These are phyloP conservation scores for Ogataea trehaloabstinens DNA, from an alignment of 805 yeast genomes.

Conservation along the genomic window DNA sequence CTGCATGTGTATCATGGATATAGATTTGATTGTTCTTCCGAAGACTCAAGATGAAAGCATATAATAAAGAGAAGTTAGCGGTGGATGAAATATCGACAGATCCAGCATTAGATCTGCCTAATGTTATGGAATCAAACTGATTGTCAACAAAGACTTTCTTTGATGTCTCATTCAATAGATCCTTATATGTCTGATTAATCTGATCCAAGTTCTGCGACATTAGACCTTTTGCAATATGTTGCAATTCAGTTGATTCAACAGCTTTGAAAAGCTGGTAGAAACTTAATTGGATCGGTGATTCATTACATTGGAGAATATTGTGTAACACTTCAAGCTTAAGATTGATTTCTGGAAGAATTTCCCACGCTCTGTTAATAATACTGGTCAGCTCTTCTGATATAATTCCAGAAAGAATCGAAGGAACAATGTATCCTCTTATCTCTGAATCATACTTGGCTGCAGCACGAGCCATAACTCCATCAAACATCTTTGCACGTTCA, in stretches of 20 bases:
- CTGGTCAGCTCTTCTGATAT: constrained; percentile 27
- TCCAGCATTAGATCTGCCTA: constrained; percentile 29
- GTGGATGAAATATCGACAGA: constrained; percentile 10
- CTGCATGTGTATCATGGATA: constrained; percentile 18
- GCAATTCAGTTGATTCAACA: constrained; percentile 33
- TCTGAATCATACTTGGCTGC: constrained; percentile 8
- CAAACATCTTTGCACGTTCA: constrained; percentile 28
- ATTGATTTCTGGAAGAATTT: constrained; percentile 30
- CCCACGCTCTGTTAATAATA: constrained; percentile 30
- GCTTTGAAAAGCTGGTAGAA: constrained; percentile 38
- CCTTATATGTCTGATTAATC: constrained; percentile 27
- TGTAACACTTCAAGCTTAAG: constrained; percentile 35
- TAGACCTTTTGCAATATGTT: constrained; percentile 23
- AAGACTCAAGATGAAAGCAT: constrained; percentile 49
- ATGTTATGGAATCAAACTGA: constrained; percentile 24
- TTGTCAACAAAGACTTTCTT: constrained; percentile 25
- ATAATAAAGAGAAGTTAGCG: constrained; percentile 29
- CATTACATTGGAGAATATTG: constrained; percentile 32
- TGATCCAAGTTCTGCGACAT: constrained; percentile 17
- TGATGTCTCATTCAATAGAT: constrained; percentile 16
- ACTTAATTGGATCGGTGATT: constrained; percentile 42
- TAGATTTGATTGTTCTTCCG: constrained; percentile 44
- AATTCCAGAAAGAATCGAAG: constrained; percentile 31
- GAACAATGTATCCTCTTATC: constrained; percentile 29
- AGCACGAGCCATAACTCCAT: constrained; percentile 24